phyloP scores from a whole-genome alignment of 768 basidiomycete species.

The Hericium rajendrae region DNA sequence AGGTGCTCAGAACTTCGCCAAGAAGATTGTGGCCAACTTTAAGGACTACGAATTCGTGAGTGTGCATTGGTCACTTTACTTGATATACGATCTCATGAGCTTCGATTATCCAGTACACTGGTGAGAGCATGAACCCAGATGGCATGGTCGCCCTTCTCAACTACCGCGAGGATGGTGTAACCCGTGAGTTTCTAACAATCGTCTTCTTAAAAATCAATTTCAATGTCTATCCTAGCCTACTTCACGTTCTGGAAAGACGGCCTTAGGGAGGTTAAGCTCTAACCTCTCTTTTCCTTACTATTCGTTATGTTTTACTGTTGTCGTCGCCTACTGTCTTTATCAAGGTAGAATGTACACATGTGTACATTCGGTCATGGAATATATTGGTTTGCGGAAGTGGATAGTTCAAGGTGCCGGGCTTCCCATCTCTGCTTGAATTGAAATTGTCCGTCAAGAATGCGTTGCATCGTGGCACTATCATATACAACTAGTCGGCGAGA shows the following conservation, averaged over 20 bases:
- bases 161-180: constrained; percentile 81
- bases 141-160: constrained; percentile 94
- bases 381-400: no score
- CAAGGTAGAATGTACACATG: not conserved
- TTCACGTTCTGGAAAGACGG: constrained; percentile 97
- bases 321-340: not conserved
- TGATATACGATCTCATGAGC: not conserved
- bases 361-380: no score
- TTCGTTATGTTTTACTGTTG: not conserved
- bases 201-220: not conserved
- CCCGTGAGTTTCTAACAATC: constrained; percentile 44
- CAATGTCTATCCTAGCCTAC: constrained; percentile 43
- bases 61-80: constrained; percentile 3
- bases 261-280: constrained; percentile 71
- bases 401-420: no score
- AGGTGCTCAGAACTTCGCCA: constrained; percentile 64
- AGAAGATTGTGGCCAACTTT: constrained; percentile 85
- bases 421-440: no score
- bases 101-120: constrained; percentile 42
- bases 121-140: constrained; percentile 72
- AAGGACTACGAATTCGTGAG: constrained; percentile 90
- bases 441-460: no score
- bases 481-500: no score
- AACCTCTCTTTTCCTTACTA: constrained; percentile 13
- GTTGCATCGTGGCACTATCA: no score